Evolutionary conservation across 768 basidiomycete genomes (phyloP).

Genomic region (Jaapia argillacea): DNA sequence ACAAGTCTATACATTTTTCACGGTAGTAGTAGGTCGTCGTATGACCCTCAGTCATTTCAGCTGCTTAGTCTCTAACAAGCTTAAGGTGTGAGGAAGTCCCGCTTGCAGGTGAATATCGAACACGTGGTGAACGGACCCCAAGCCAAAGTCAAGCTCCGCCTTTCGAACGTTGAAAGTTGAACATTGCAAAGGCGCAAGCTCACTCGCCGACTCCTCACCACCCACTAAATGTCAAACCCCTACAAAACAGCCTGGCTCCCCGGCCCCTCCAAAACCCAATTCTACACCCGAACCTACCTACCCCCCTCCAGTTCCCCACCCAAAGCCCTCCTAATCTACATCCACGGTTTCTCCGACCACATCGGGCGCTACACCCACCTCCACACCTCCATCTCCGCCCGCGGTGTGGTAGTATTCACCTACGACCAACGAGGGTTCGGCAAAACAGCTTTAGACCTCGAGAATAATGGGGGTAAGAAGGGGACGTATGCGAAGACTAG

Average conservation of each 20-base stretch:
- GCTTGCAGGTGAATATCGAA: too few relatives aligned
- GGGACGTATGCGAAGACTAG: slow-evolving; percentile 65
- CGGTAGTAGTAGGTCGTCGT: too few relatives aligned
- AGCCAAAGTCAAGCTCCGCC: too few relatives aligned
- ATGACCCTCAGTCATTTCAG: too few relatives aligned
- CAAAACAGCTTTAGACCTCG: slow-evolving; percentile 59
- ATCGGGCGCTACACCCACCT: slow-evolving; percentile 61
- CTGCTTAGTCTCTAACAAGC: too few relatives aligned
- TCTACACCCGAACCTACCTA: slow-evolving; percentile 62
- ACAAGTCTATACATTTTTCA: too few relatives aligned
- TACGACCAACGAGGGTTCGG: slow-evolving; percentile 81
- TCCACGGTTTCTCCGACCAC: slow-evolving; percentile 77
- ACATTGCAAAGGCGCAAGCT: too few relatives aligned
- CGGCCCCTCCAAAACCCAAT: slow-evolving; percentile 46
- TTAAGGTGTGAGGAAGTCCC: too few relatives aligned
- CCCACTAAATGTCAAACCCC: too few relatives aligned
- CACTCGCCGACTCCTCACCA: too few relatives aligned
- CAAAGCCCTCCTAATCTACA: slow-evolving; percentile 55
- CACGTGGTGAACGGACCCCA: too few relatives aligned
- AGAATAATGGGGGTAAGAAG: slow-evolving; percentile 30
- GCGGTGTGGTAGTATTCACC: slow-evolving; percentile 55
- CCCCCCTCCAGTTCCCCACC: slow-evolving; percentile 24
- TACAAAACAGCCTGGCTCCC: slow-evolving; percentile 44
- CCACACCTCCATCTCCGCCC: slow-evolving; percentile 42
- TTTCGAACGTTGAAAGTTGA: too few relatives aligned